Conservation (phyloP, 164 flowering plant genomes). For the Aristolochia californica region DNA sequence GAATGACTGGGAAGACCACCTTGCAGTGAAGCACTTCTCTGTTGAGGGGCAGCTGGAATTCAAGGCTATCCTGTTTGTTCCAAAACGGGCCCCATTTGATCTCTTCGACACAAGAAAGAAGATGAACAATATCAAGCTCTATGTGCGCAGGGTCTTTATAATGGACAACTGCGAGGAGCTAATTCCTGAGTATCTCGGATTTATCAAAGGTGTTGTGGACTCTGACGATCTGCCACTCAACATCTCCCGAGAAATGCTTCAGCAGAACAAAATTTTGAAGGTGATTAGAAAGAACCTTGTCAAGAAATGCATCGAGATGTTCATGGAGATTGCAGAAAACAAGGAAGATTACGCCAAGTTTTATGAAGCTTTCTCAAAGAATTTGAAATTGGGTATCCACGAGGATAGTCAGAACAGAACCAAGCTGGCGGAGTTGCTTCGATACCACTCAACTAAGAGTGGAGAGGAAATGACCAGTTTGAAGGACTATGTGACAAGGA, state of each 20-base stretch:
- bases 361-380: slow-evolving; percentile 54
- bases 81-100: slow-evolving; percentile 51
- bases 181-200: slow-evolving; percentile 48
- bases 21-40: slow-evolving; percentile 51
- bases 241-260: slow-evolving; percentile 55
- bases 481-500: slow-evolving; percentile 64
- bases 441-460: slow-evolving; percentile 55
- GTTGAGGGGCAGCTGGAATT: slow-evolving; percentile 65
- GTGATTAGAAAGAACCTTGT: slow-evolving; percentile 61
- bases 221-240: slow-evolving; percentile 59
- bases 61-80: slow-evolving; percentile 51
- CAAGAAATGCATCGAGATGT: slow-evolving; percentile 71
- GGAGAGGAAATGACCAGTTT: slow-evolving; percentile 67
- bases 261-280: slow-evolving; percentile 61
- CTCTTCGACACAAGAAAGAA: slow-evolving; percentile 56
- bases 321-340: slow-evolving; percentile 54
- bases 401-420: slow-evolving; percentile 53
- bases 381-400: slow-evolving; percentile 55
- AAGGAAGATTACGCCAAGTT: slow-evolving; percentile 54
- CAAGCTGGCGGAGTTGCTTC: slow-evolving; percentile 48
- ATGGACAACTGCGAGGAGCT: slow-evolving; percentile 62
- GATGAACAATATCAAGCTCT: slow-evolving; percentile 56
- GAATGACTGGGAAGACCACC: slow-evolving; percentile 58
- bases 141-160: slow-evolving; percentile 50
- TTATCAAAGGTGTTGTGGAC: slow-evolving; percentile 53